Base-by-base conservation (phyloP, 2,329 filamentous ascomycete species). In the Ophiocordyceps camponoti-rufipedis region DNA sequence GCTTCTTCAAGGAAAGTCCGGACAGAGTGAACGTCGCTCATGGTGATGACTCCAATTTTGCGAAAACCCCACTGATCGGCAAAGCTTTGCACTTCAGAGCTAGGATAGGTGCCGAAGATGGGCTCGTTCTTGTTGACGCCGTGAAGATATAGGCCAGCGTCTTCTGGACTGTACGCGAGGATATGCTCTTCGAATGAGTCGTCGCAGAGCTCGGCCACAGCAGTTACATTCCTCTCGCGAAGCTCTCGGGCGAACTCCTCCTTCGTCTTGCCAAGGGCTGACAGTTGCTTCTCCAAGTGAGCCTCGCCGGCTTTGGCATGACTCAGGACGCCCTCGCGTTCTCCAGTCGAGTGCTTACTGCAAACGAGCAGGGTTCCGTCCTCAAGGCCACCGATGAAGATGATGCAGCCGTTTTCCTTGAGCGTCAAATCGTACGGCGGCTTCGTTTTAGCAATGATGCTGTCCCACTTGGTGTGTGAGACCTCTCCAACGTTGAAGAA, bases 361-460 rank as follows among this genome's bases (percentile, higher is more conserved):
- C 89, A 96, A n/a, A 98, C 88, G 8, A 98, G 69, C 10, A 98
- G 69, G 1, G 85, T 86, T 33, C 78, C 88, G 55, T 95, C 88
- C 55, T 93, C 85, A 19, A 98, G 70, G 13, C 88, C 91, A 14
- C 87, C 82, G 41, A 98, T 79, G 67, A 98, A 98, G 53, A 98
- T 95, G 62, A 98, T 98, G 62, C 91, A 98, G n/a, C 91, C 91
- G 56, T 98, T 98, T 64, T 98, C 91, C 66, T 98, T 98, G 45
- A 96, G 77, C 47, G 87, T 96, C 46, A 98, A 68, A 64, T 98
- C 91, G 55, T 96, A 98, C 0, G 91, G 91, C 0, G 86, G 87
- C 51, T 76, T 68, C 1, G 91, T 96, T 46, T 82, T 72, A 28
- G 64, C 63, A 57, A 82, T 70, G 48, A 98, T 85, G 56, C 82